Conservation (phyloP, 2,329 filamentous ascomycete genomes). For the Sarocladium oryzae region DNA sequence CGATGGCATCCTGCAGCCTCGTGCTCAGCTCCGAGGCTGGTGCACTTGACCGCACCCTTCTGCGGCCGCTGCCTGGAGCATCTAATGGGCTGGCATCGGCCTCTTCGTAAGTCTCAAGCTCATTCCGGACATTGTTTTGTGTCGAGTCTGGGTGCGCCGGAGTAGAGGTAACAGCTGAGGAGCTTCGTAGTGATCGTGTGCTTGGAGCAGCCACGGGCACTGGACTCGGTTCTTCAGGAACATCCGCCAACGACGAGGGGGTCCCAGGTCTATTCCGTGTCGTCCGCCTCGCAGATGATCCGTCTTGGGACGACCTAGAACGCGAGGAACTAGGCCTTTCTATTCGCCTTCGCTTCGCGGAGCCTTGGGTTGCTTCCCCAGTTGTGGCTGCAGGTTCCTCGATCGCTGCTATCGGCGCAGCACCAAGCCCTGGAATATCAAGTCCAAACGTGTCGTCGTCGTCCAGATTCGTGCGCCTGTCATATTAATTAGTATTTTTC, state of each 20-base stretch:
- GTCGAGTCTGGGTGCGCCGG: background rate
- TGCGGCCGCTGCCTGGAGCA: constrained; percentile 49
- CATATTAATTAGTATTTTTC: constrained; percentile 7
- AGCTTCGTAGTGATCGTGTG: background rate
- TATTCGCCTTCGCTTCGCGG: constrained; percentile 39
- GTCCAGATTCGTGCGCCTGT: constrained; percentile 49
- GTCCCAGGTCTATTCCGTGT: background rate
- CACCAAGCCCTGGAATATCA: constrained; percentile 21
- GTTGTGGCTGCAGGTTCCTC: constrained; percentile 16
- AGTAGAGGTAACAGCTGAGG: background rate
- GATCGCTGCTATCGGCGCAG: constrained; percentile 14
- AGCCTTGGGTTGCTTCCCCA: no score
- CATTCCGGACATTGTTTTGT: background rate
- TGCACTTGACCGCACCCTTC: constrained; percentile 29
- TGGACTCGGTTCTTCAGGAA: constrained; percentile 1
- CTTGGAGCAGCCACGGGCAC: background rate
- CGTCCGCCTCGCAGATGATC: background rate
- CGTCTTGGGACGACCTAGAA: background rate
- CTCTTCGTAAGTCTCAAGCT: constrained; percentile 11
- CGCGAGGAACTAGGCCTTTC: constrained; percentile 13
- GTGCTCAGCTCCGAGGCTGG: constrained; percentile 31
- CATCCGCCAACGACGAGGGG: background rate
- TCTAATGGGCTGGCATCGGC: constrained; percentile 41
- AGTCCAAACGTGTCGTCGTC: constrained; percentile 52
- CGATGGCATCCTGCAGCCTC: constrained; percentile 35